Evolutionary conservation across 768 basidiomycete genomes (phyloP).

Genomic region (Boletus rubroflammeus): DNA sequence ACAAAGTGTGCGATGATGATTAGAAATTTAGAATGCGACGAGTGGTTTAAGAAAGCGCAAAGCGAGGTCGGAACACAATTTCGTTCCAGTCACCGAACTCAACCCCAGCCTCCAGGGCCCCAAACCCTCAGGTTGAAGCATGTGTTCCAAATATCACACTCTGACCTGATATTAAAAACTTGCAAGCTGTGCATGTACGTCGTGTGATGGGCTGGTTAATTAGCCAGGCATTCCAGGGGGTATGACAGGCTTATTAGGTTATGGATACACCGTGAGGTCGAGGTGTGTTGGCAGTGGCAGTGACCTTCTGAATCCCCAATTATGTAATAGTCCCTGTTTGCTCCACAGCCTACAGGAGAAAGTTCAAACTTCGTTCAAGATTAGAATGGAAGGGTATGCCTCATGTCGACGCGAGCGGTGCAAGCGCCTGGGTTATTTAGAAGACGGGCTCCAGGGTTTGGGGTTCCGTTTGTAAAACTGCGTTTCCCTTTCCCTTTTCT

Average conservation of each 20-base stretch:
- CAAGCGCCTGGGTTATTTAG: neutral
- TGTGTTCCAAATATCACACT: neutral
- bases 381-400: neutral
- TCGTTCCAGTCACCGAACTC: neutral
- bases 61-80: neutral
- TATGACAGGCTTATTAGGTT: too few relatives aligned
- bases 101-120: neutral
- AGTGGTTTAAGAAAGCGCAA: neutral
- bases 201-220: neutral
- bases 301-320: too few relatives aligned
- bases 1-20: too few relatives aligned
- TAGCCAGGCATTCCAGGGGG: neutral
- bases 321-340: too few relatives aligned
- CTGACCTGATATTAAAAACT: neutral
- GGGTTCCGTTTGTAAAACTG: neutral
- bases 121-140: neutral
- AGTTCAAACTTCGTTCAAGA: too few relatives aligned
- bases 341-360: too few relatives aligned
- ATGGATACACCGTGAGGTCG: neutral
- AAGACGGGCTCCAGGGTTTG: neutral
- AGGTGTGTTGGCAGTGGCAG: neutral
- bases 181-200: neutral
- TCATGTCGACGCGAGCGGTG: neutral
- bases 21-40: too few relatives aligned
- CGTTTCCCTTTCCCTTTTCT: neutral